A percentile compares a stretch with the other conserved stretches of the same genome.
Evolutionary conservation across 495 filamentous ascomycete species (phyloP).

Genomic region (Tuber microsphaerosporum): DNA sequence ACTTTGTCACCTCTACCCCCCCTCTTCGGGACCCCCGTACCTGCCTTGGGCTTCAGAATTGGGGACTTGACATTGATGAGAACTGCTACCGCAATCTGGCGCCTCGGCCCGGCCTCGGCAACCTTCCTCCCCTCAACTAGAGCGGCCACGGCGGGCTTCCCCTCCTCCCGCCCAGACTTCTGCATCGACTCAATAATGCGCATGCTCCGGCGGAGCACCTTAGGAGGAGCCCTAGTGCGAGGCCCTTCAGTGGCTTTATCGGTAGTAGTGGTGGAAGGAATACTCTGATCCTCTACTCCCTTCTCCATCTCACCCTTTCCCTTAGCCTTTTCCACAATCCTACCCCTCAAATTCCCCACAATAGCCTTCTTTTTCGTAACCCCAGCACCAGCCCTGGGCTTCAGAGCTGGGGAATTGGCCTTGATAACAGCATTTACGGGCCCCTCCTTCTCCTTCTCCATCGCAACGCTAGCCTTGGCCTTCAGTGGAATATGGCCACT

Average conservation of each 20-base stretch:
- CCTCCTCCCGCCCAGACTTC: background rate
- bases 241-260: background rate
- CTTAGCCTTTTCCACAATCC: background rate
- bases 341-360: background rate
- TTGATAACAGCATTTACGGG: too few relatives aligned
- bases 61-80: background rate
- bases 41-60: background rate
- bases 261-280: background rate
- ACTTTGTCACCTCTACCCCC: background rate
- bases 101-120: background rate
- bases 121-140: too few relatives aligned
- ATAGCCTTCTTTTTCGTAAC: background rate
- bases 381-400: background rate
- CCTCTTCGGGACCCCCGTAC: background rate
- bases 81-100: background rate
- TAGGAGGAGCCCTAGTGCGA: background rate
- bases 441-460: background rate
- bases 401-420: background rate
- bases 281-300: background rate
- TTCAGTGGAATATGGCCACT: too few relatives aligned
- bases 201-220: background rate
- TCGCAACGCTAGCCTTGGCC: too few relatives aligned
- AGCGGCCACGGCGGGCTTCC: too few relatives aligned
- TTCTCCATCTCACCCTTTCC: background rate
- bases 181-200: background rate